These are phyloP conservation scores for Lizonia empirigonia DNA, from an alignment of 2,329 filamentous ascomycete genomes.

Conservation along the genomic window DNA sequence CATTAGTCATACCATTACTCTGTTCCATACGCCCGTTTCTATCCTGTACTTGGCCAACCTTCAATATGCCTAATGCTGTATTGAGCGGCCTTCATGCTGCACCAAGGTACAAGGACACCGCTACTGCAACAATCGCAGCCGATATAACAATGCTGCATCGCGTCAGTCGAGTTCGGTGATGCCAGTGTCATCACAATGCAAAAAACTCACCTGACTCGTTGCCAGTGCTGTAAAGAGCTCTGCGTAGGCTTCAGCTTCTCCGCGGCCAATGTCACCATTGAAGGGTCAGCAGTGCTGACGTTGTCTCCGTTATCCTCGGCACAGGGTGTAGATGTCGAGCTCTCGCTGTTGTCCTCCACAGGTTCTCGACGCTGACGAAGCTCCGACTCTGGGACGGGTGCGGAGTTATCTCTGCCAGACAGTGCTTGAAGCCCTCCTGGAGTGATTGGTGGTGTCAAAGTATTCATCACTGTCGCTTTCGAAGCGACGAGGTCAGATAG, in stretches of 20 bases:
- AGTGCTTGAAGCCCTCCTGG: constrained; percentile 13
- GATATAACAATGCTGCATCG: constrained; percentile 4
- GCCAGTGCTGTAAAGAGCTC: constrained; percentile 19
- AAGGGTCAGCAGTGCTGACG: background rate
- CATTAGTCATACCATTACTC: constrained; percentile 1
- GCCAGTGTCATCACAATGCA: background rate
- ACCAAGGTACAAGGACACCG: constrained; percentile 6
- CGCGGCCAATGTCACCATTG: background rate
- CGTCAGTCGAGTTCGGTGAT: background rate
- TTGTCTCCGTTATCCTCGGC: background rate
- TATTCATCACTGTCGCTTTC: constrained; percentile 16
- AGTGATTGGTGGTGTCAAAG: constrained; percentile 21
- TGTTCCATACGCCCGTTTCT: background rate
- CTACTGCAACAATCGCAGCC: constrained; percentile 7
- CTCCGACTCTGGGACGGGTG: constrained; percentile 10
- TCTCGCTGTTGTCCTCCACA: constrained; percentile 4
- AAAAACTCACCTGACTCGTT: constrained; percentile 32
- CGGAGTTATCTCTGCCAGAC: constrained; percentile 1
- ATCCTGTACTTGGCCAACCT: constrained; percentile 5
- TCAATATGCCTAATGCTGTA: background rate
- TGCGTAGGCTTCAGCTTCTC: constrained; percentile 10
- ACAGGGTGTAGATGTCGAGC: background rate
- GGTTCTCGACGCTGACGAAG: constrained; percentile 23
- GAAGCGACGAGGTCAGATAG: constrained; percentile 22
- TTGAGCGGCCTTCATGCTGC: no score